phyloP scores from a whole-genome alignment of 1,284 basidiomycete species.

The Salmacisia buchloeana region DNA sequence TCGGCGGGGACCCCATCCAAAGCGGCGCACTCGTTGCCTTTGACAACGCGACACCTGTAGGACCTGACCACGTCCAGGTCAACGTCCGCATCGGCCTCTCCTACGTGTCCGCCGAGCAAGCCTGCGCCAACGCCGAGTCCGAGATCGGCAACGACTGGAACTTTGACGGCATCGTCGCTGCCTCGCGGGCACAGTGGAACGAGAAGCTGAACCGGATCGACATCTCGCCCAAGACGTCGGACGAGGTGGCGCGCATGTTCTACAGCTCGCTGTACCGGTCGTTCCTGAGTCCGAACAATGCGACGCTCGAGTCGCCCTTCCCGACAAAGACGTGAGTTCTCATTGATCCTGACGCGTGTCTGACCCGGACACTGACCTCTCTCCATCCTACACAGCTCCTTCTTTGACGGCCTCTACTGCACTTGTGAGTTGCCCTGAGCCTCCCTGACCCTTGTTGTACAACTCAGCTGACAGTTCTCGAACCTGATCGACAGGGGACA shows the following conservation, averaged over 20 bases:
- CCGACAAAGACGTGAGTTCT: neutral
- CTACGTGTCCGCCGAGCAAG: slow-evolving; percentile 32
- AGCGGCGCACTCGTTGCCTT: slow-evolving; percentile 31
- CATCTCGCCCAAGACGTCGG: slow-evolving; percentile 26
- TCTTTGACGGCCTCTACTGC: slow-evolving; percentile 36
- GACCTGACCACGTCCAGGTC: slow-evolving; percentile 14
- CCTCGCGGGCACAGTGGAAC: slow-evolving; percentile 30
- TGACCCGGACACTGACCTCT: slow-evolving; percentile 6
- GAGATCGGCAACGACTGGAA: slow-evolving; percentile 27
- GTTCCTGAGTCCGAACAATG: slow-evolving; percentile 44
- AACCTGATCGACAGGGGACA: neutral
- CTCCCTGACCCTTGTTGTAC: neutral
- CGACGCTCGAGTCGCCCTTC: slow-evolving; percentile 20
- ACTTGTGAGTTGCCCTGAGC: neutral
- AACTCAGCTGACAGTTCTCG: neutral
- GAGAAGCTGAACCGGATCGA: slow-evolving; percentile 36
- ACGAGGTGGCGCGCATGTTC: slow-evolving; percentile 29
- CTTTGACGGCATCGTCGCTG: slow-evolving; percentile 25
- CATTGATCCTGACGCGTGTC: too few species aligned
- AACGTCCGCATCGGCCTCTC: slow-evolving; percentile 31
- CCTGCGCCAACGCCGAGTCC: slow-evolving; percentile 35
- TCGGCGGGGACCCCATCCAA: slow-evolving; percentile 26
- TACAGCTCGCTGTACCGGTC: slow-evolving; percentile 40
- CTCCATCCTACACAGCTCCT: slow-evolving; percentile 21
- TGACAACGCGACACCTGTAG: neutral